Evolutionary conservation across 2,329 filamentous ascomycete species (phyloP).

Genomic region (Rhytidhysteron rufulum): DNA sequence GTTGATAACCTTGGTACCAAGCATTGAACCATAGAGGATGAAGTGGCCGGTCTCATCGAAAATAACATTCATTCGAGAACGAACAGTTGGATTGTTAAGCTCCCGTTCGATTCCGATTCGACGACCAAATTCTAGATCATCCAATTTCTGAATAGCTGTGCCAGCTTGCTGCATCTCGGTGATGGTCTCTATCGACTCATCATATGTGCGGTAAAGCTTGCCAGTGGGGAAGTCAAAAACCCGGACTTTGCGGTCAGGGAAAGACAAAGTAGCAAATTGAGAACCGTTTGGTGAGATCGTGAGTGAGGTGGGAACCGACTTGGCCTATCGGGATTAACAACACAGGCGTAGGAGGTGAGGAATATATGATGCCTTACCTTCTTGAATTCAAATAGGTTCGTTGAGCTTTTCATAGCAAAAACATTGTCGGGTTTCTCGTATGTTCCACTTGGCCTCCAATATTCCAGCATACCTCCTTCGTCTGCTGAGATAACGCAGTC

Average conservation of each 20-base stretch:
- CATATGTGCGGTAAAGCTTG: constrained; percentile 88
- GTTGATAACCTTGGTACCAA: constrained; percentile 93
- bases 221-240: constrained; percentile 89
- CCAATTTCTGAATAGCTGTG: constrained; percentile 73
- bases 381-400: constrained; percentile 94
- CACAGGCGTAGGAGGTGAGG: neutral
- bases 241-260: constrained; percentile 89
- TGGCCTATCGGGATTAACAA: constrained; percentile 44
- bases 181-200: constrained; percentile 84
- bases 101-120: constrained; percentile 83
- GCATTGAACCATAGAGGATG: constrained; percentile 86
- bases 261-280: constrained; percentile 83
- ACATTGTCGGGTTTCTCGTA: constrained; percentile 92
- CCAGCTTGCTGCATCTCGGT: constrained; percentile 97
- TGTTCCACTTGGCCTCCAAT: constrained; percentile 77
- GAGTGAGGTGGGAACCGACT: constrained; percentile 76
- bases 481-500: constrained; percentile 91
- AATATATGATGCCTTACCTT: constrained; percentile 52
- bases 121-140: constrained; percentile 88
- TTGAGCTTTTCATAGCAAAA: constrained; percentile 89
- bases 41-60: constrained; percentile 98
- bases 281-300: constrained; percentile 82
- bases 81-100: constrained; percentile 66
- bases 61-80: constrained; percentile 74
- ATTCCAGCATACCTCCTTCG: constrained; percentile 90